phyloP scores from a whole-genome alignment of 768 basidiomycete species.

The Asterophora parasitica region DNA sequence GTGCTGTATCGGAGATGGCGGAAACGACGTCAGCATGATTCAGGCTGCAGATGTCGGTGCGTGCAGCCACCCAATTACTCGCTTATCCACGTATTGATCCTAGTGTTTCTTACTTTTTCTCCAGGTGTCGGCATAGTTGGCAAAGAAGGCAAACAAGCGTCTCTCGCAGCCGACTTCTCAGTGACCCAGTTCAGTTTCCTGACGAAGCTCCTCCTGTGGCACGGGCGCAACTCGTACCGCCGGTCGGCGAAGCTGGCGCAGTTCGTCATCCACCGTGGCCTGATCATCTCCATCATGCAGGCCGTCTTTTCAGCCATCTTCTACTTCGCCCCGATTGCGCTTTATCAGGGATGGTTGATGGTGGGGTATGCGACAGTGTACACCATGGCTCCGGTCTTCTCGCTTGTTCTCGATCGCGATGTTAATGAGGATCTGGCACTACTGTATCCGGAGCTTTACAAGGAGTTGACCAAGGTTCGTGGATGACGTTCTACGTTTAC shows the following conservation, averaged over 20 bases:
- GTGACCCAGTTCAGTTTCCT: slow-evolving; percentile 95
- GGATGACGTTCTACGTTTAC: neutral
- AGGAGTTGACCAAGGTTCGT: slow-evolving; percentile 90
- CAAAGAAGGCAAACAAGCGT: slow-evolving; percentile 98
- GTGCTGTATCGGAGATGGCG: slow-evolving; percentile 98
- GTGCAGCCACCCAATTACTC: slow-evolving; percentile 26
- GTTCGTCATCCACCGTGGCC: slow-evolving; percentile 95
- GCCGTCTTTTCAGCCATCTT: slow-evolving; percentile 93
- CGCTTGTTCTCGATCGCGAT: slow-evolving; percentile 91
- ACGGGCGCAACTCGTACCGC: slow-evolving; percentile 97
- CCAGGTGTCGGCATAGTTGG: slow-evolving; percentile 95
- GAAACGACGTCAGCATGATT: slow-evolving; percentile 99
- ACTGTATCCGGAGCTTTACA: slow-evolving; percentile 95
- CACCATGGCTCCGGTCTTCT: slow-evolving; percentile 98
- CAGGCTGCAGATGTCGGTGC: slow-evolving; percentile 96
- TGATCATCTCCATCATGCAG: slow-evolving; percentile 98
- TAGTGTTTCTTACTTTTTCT: neutral
- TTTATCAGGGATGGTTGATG: slow-evolving; percentile 98
- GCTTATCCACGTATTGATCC: neutral
- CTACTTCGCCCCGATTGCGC: slow-evolving; percentile 91
- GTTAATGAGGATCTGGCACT: slow-evolving; percentile 94
- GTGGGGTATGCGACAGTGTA: slow-evolving; percentile 95
- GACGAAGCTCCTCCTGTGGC: slow-evolving; percentile 96
- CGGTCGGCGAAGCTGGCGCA: slow-evolving; percentile 97
- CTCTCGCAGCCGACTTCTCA: slow-evolving; percentile 97